Conservation (phyloP, 208 protist genomes). For the Leishmania gerbilli region DNA sequence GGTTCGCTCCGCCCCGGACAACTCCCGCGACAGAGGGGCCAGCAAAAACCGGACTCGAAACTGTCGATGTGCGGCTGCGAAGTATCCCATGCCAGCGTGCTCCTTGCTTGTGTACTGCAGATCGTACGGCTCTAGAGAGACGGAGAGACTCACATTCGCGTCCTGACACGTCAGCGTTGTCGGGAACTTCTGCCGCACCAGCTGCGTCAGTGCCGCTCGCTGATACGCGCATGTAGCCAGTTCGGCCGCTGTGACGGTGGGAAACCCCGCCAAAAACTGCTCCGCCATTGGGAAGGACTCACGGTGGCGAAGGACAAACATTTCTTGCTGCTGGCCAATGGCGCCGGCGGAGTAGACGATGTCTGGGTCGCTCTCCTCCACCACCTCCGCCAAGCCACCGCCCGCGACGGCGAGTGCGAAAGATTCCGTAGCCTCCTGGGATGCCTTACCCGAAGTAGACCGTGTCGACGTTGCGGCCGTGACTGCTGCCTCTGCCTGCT, state of each 20-base stretch:
- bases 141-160: conserved; percentile 49
- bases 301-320: conserved; percentile 57
- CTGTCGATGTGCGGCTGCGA: conserved; percentile 55
- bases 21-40: conserved; percentile 15
- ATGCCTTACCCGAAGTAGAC: not conserved
- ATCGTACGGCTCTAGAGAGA: conserved; percentile 61
- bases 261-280: conserved; percentile 47
- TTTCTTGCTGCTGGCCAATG: conserved; percentile 51
- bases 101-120: conserved; percentile 31
- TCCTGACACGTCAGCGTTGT: conserved; percentile 46
- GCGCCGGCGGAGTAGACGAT: conserved; percentile 61
- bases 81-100: conserved; percentile 43
- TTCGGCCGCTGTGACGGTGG: conserved; percentile 11
- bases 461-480: not conserved
- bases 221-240: conserved; percentile 27
- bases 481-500: not conserved
- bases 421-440: not conserved
- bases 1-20: conserved; percentile 10
- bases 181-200: conserved; percentile 34
- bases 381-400: not conserved
- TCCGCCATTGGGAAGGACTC: conserved; percentile 46
- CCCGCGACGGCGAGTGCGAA: not conserved
- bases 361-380: conserved; percentile 18
- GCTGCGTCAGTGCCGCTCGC: conserved; percentile 20
- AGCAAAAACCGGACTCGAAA: conserved; percentile 54